Base-by-base conservation (phyloP, 768 basidiomycete species). In the Lactarius indigo region DNA sequence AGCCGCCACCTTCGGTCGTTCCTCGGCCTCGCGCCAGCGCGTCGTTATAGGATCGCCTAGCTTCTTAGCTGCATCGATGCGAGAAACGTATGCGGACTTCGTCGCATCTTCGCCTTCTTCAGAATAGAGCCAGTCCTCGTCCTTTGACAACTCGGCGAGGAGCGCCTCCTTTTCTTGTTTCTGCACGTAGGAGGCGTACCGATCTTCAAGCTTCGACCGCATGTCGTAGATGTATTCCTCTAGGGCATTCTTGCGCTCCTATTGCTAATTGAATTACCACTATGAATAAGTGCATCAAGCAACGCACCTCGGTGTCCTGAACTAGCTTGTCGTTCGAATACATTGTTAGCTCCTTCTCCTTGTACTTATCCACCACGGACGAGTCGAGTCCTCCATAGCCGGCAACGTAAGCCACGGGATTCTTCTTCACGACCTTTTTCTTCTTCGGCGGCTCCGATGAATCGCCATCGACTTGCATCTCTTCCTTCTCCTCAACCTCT, bases 141-240 rank as follows among this genome's bases (percentile, higher is more conserved):
- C 88, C 69, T 88, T 88, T 64, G 84, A 80, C 37, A 96, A 83
- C 55, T 87, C 84, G 23, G 74, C 78, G 33, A 93, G 80, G 42
- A 98, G 86, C 68, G 85, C 85, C 68, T 85, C 76, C 80, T 95
- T 96, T 79, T 98, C 96, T 15, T 80, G 76, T 0, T 87, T 58
- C 73, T 89, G 84, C 61, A 90, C 91, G 77, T 82, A 98, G 15
- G 85, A 57, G 20, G 88, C 87, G 74, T 92, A 97, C 59, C 90
- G 87, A 57, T 90, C 92, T 42, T 98, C 96, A 67, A 99, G 85
- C 81, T 97, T 96, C 78, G 86, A 81, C 44, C 95, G 91, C 74
- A 84, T 94, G 77, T 98, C 96, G 79, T 98, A 98, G 65, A 98
- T 91, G 81, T 96, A 98, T 79, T 98, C 97, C 80, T 99, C 96